Percentiles rank a stretch among this genome's conserved stretches.
These are phyloP conservation scores for Hamamelis virginiana DNA, from an alignment of 164 flowering plant genomes.

Conservation along the genomic window DNA sequence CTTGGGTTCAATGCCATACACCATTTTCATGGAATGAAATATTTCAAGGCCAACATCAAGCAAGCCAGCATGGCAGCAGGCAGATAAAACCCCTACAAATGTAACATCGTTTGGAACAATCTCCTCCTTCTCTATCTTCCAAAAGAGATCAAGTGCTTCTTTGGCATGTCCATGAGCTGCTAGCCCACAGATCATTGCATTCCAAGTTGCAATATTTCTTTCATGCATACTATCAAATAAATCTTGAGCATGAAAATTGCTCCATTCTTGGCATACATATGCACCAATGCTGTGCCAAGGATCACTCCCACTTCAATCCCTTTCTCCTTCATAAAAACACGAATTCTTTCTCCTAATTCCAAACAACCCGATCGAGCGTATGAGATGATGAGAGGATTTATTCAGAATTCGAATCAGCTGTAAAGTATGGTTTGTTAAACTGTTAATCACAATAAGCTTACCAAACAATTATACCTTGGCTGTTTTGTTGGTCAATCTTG, in stretches of 20 bases:
- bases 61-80: conserved; percentile 71
- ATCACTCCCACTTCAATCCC: conserved; percentile 47
- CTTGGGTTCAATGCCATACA: conserved; percentile 51
- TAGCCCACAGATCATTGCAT: conserved; percentile 64
- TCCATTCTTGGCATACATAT: conserved; percentile 75
- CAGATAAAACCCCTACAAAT: conserved; percentile 58
- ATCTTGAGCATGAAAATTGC: conserved; percentile 33
- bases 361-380: conserved; percentile 35
- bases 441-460: background rate
- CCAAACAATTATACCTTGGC: background rate
- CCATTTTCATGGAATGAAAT: conserved; percentile 45
- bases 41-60: conserved; percentile 44
- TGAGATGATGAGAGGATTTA: no score
- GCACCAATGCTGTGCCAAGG: conserved; percentile 64
- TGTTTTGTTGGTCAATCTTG: background rate
- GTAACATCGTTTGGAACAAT: conserved; percentile 48
- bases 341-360: conserved; percentile 49
- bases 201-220: conserved; percentile 57
- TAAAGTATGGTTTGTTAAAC: background rate
- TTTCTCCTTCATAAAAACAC: conserved; percentile 36
- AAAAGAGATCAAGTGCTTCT: conserved; percentile 45
- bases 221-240: conserved; percentile 48
- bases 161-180: conserved; percentile 61
- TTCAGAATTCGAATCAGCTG: background rate
- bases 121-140: conserved; percentile 28